phyloP scores from a whole-genome alignment of 2,329 filamentous ascomycete genomes.

The Microascus cirrosus region DNA sequence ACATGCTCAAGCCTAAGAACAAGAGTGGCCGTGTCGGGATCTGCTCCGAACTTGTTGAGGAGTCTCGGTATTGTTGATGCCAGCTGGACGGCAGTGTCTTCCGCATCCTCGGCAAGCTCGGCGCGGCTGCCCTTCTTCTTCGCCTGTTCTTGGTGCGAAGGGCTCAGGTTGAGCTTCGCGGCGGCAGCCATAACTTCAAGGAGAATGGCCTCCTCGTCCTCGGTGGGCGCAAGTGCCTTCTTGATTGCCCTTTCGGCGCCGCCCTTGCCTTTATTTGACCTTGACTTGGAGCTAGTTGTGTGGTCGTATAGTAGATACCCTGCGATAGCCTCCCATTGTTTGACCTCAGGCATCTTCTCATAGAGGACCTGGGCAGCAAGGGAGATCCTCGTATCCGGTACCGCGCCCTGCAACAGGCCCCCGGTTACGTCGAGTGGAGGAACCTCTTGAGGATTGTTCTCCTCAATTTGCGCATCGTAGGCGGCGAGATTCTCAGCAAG shows the following conservation, averaged over 20 bases:
- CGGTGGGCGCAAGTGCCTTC: constrained; percentile 59
- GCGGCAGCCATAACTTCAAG: constrained; percentile 78
- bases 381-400: constrained; percentile 70
- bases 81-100: constrained; percentile 67
- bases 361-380: constrained; percentile 79
- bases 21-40: constrained; percentile 72
- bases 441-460: constrained; percentile 36
- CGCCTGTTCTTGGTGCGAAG: constrained; percentile 52
- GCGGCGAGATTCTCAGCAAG: constrained; percentile 71
- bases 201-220: constrained; percentile 72
- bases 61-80: constrained; percentile 72
- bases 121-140: constrained; percentile 43
- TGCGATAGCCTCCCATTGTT: constrained; percentile 78
- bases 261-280: constrained; percentile 33
- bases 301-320: constrained; percentile 92
- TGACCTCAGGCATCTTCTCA: constrained; percentile 68
- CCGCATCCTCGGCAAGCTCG: constrained; percentile 60
- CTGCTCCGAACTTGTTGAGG: constrained; percentile 87
- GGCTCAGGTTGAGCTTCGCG: constrained; percentile 62
- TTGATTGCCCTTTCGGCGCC: constrained; percentile 56
- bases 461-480: constrained; percentile 63
- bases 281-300: constrained; percentile 47
- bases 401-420: constrained; percentile 49
- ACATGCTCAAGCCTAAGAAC: constrained; percentile 79
- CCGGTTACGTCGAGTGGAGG: constrained; percentile 37